Evolutionary conservation across 768 basidiomycete genomes (phyloP).

Genomic region (Panellus pusillus): DNA sequence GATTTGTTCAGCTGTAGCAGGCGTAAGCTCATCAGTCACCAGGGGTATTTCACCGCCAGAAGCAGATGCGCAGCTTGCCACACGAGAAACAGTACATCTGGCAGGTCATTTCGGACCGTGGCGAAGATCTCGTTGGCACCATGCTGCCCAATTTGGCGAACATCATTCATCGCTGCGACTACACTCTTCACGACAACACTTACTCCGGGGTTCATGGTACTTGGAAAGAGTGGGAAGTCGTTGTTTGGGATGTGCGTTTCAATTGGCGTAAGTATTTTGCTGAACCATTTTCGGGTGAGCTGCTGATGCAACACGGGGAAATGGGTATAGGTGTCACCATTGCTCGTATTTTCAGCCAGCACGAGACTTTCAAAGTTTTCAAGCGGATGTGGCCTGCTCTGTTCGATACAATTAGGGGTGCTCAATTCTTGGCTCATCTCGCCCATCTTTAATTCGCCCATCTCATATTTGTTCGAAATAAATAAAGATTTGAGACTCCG

Average conservation of each 20-base stretch:
- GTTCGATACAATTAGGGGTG: no score
- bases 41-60: slow-evolving; percentile 4
- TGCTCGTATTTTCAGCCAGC: slow-evolving; percentile 19
- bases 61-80: slow-evolving; percentile 5
- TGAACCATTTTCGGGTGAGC: no score
- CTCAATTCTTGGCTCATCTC: no score
- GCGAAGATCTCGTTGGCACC: slow-evolving; percentile 13
- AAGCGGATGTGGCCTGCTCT: slow-evolving; percentile 16
- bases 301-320: background rate
- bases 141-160: slow-evolving; percentile 16
- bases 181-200: slow-evolving; percentile 21
- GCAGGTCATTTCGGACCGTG: slow-evolving; percentile 6
- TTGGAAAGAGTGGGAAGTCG: slow-evolving; percentile 27
- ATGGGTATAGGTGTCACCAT: slow-evolving; percentile 11
- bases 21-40: background rate
- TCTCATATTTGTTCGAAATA: no score
- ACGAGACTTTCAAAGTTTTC: slow-evolving; percentile 20
- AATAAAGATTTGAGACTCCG: no score
- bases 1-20: background rate
- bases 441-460: no score
- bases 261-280: slow-evolving; percentile 21
- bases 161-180: slow-evolving; percentile 9
- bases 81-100: slow-evolving; percentile 14
- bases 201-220: slow-evolving; percentile 16
- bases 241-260: slow-evolving; percentile 20